Conservation (phyloP, 768 basidiomycete species). For the Ephemerocybe angulata region DNA sequence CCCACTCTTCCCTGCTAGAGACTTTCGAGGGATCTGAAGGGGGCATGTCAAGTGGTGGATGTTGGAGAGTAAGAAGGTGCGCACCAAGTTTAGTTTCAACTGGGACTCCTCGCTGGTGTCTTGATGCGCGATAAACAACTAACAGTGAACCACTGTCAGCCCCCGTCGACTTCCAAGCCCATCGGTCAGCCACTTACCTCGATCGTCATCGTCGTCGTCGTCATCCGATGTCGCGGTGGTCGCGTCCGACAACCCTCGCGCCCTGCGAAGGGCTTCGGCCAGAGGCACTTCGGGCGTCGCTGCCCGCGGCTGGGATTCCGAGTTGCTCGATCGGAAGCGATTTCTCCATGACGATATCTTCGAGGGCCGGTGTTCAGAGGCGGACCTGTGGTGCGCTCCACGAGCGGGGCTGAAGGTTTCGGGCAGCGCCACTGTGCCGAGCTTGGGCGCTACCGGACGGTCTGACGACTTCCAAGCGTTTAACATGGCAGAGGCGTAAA, state of each 20-base stretch:
- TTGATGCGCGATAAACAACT: neutral
- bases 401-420: neutral
- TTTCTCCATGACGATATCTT: conserved; percentile 10
- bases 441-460: conserved; percentile 13
- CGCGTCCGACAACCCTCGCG: neutral
- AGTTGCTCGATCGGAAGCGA: conserved; percentile 5
- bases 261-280: neutral
- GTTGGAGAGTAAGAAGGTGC: neutral
- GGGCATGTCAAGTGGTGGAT: too few species aligned
- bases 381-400: neutral
- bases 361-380: conserved; percentile 3
- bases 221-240: too few species aligned
- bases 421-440: conserved; percentile 8
- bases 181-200: neutral
- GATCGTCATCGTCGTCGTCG: neutral
- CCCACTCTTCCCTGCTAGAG: neutral
- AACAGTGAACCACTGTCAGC: neutral
- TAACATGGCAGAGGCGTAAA: conserved; percentile 13
- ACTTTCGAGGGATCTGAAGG: too few species aligned
- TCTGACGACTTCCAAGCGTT: conserved; percentile 14
- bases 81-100: neutral
- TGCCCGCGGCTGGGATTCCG: conserved; percentile 7
- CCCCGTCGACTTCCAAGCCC: neutral
- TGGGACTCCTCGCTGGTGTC: neutral
- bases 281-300: conserved; percentile 1